Conservation (phyloP, 139 green algal species). For the Tetradesmus obliquus region DNA sequence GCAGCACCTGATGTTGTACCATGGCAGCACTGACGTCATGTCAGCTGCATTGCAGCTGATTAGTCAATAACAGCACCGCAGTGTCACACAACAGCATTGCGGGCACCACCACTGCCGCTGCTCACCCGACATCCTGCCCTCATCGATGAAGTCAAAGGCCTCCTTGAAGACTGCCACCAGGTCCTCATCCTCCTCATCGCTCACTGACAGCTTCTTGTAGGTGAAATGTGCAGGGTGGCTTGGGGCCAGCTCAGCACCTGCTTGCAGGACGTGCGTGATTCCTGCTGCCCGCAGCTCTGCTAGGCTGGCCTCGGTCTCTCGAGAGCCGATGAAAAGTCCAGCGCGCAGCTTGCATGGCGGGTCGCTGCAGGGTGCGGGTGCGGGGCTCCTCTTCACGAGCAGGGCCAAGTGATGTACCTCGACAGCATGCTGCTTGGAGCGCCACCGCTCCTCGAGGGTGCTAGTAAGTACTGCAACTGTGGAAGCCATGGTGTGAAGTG, state of each 20-base stretch:
- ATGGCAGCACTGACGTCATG: no score
- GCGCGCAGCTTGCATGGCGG: slow-evolving; percentile 22
- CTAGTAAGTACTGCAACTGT: neutral
- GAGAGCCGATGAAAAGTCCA: slow-evolving; percentile 37
- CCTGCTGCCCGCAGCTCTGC: slow-evolving; percentile 1
- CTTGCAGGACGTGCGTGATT: slow-evolving; percentile 55
- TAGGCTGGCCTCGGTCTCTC: slow-evolving; percentile 12
- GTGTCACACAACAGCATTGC: neutral
- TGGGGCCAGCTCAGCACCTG: slow-evolving; percentile 49
- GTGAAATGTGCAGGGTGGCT: slow-evolving; percentile 38
- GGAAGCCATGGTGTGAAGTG: neutral
- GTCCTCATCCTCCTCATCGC: slow-evolving; percentile 53
- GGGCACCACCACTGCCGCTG: neutral
- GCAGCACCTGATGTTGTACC: no score
- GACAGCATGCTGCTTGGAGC: neutral
- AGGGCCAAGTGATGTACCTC: neutral
- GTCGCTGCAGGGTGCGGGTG: slow-evolving; percentile 2
- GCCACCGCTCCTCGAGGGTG: neutral
- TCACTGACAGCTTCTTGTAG: slow-evolving; percentile 47
- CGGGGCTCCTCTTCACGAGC: neutral
- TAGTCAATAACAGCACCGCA: neutral
- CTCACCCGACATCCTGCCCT: slow-evolving; percentile 16
- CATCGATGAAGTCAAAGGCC: slow-evolving; percentile 57
- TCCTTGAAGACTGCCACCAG: slow-evolving; percentile 45
- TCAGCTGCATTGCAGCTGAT: neutral